These are phyloP conservation scores for Davidsoniella virescens DNA, from an alignment of 2,329 filamentous ascomycete genomes.

Conservation along the genomic window DNA sequence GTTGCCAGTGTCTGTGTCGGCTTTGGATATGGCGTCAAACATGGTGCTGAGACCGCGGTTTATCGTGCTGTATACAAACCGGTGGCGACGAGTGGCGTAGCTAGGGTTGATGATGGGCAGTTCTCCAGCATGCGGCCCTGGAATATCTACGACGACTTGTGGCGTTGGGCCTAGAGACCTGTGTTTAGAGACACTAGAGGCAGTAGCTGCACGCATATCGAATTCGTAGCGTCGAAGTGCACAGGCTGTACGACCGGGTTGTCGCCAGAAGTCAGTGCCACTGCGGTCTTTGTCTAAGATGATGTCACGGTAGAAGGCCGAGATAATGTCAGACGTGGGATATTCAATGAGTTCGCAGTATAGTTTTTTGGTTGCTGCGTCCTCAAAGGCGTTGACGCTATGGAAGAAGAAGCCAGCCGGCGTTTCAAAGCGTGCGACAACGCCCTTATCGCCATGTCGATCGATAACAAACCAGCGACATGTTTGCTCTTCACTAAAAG, in stretches of 20 bases:
- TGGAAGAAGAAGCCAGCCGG: constrained; percentile 66
- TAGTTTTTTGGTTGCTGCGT: constrained; percentile 32
- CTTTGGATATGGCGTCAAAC: constrained; percentile 48
- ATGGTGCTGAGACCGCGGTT: constrained; percentile 43
- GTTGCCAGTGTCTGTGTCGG: constrained; percentile 38
- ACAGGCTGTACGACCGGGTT: constrained; percentile 6
- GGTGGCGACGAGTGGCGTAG: constrained; percentile 34
- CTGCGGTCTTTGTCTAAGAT: constrained; percentile 37
- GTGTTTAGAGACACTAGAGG: neutral
- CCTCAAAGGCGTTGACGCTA: constrained; percentile 60
- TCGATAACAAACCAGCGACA: constrained; percentile 64
- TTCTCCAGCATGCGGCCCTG: constrained; percentile 40
- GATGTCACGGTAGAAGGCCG: constrained; percentile 53
- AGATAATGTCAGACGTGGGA: constrained; percentile 46
- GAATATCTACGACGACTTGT: constrained; percentile 27
- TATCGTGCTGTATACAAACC: constrained; percentile 43
- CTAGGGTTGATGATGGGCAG: constrained; percentile 49
- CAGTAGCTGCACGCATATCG: constrained; percentile 18
- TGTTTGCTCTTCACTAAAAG: constrained; percentile 39
- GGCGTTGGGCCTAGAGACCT: constrained; percentile 2
- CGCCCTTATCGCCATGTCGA: constrained; percentile 40
- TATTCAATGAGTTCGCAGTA: constrained; percentile 51
- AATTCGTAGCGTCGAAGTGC: constrained; percentile 30
- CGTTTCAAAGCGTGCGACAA: constrained; percentile 53
- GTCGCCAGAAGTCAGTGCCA: constrained; percentile 26